Percentiles rank a stretch among this genome's conserved stretches.
phyloP scores from a whole-genome alignment of 2,329 filamentous ascomycete genomes.

The Fusarium liriodendri region DNA sequence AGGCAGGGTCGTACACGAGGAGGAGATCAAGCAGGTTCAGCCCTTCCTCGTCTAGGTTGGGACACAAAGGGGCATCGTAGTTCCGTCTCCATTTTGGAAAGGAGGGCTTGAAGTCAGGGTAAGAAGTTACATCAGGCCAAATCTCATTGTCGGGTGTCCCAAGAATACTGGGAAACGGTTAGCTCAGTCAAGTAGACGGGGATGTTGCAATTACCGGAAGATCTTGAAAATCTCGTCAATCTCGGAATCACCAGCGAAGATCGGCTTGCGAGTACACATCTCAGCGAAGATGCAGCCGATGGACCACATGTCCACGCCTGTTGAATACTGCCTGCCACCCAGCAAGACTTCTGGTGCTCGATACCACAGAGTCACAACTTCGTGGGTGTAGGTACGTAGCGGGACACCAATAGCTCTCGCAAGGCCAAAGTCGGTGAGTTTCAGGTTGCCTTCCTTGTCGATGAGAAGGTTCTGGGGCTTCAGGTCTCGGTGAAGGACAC shows the following conservation, averaged over 20 bases:
- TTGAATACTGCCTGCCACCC: slow-evolving; percentile 91
- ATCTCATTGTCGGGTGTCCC: slow-evolving; percentile 84
- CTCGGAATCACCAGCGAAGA: slow-evolving; percentile 90
- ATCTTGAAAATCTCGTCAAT: slow-evolving; percentile 60
- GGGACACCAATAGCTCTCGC: slow-evolving; percentile 92
- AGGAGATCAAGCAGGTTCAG: slow-evolving; percentile 76
- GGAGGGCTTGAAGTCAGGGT: slow-evolving; percentile 91
- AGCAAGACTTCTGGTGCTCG: slow-evolving; percentile 90
- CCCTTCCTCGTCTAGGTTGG: slow-evolving; percentile 78
- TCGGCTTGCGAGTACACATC: slow-evolving; percentile 93
- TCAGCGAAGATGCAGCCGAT: slow-evolving; percentile 95
- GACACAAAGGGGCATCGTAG: slow-evolving; percentile 72
- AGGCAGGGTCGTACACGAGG: slow-evolving; percentile 88
- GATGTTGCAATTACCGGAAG: slow-evolving; percentile 72
- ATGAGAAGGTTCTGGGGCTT: slow-evolving; percentile 94
- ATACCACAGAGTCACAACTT: slow-evolving; percentile 96
- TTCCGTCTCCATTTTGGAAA: slow-evolving; percentile 93
- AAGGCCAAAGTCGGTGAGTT: slow-evolving; percentile 90
- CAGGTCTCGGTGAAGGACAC: slow-evolving; percentile 86
- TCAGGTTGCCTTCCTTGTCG: slow-evolving; percentile 86
- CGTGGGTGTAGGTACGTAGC: slow-evolving; percentile 90
- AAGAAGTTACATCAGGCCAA: slow-evolving; percentile 92
- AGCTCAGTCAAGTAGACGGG: too few relatives aligned
- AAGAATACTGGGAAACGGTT: slow-evolving; percentile 65
- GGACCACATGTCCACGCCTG: slow-evolving; percentile 96